phyloP scores from a whole-genome alignment of 1,284 basidiomycete species.

The Rhodotorula glutinis region DNA sequence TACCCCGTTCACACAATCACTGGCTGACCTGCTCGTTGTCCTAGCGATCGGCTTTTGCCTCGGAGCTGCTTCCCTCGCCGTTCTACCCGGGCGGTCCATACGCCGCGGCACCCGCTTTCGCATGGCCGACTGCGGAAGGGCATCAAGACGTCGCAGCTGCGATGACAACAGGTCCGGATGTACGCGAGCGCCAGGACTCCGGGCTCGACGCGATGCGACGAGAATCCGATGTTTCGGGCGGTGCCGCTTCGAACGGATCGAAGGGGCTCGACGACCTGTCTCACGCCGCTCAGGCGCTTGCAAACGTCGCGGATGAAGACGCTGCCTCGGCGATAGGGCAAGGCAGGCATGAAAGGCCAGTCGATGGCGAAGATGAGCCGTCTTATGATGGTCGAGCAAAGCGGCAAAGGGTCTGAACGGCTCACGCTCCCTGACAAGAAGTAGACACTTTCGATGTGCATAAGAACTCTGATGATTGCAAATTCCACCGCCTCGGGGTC shows the following conservation, averaged over 20 bases:
- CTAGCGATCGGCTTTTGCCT: constrained; percentile 21
- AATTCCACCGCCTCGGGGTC: too few relatives aligned
- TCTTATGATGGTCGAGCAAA: not conserved
- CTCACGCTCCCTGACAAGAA: not conserved
- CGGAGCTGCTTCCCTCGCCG: constrained; percentile 34
- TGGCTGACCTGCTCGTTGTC: not conserved
- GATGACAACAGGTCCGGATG: too few relatives aligned
- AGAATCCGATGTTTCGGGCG: too few relatives aligned
- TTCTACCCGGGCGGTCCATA: constrained; percentile 13
- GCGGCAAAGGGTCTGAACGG: not conserved
- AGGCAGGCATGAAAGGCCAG: not conserved
- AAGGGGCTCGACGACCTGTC: not conserved
- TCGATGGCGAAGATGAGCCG: not conserved
- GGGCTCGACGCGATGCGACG: too few relatives aligned
- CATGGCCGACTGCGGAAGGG: not conserved
- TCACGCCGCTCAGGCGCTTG: not conserved
- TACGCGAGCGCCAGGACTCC: too few relatives aligned
- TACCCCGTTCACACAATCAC: too few relatives aligned
- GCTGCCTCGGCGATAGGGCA: too few relatives aligned
- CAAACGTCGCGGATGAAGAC: not conserved
- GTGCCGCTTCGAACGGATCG: too few relatives aligned
- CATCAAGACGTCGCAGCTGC: too few relatives aligned
- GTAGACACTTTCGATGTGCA: too few relatives aligned
- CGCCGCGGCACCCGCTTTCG: not conserved
- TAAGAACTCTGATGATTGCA: too few relatives aligned